phyloP scores from a whole-genome alignment of 495 filamentous ascomycete species.

The Sphaerosporella brunnea region DNA sequence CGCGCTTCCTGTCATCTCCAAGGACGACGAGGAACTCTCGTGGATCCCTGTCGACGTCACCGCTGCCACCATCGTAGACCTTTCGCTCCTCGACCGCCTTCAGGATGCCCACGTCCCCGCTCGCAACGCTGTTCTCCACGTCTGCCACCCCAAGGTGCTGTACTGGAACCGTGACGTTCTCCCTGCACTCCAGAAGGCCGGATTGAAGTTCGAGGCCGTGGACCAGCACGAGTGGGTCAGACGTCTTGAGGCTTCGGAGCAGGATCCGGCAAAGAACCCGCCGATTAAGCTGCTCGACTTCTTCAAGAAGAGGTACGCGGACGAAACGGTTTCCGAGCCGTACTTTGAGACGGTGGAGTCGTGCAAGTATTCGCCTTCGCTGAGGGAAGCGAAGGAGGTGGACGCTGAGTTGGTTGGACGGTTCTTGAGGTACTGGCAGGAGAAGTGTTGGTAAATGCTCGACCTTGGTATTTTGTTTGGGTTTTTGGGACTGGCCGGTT shows the following conservation, averaged over 20 bases:
- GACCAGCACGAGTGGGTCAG: constrained; percentile 32
- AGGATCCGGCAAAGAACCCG: constrained; percentile 29
- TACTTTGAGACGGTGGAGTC: constrained; percentile 15
- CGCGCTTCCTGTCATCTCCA: constrained; percentile 29
- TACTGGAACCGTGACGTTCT: constrained; percentile 35
- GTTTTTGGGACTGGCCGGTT: too few species aligned
- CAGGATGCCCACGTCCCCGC: neutral
- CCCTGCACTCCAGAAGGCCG: constrained; percentile 28
- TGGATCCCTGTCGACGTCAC: constrained; percentile 40
- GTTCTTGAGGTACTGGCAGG: constrained; percentile 18
- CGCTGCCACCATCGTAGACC: constrained; percentile 29
- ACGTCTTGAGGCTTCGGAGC: constrained; percentile 26
- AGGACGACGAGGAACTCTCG: constrained; percentile 32
- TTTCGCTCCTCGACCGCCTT: constrained; percentile 14
- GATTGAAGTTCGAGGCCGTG: constrained; percentile 31
- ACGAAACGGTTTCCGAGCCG: constrained; percentile 5
- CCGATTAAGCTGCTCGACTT: constrained; percentile 35
- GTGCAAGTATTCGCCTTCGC: constrained; percentile 8
- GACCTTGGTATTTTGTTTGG: too few species aligned
- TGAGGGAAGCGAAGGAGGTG: constrained; percentile 6
- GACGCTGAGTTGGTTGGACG: constrained; percentile 10
- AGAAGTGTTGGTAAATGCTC: constrained; percentile 13
- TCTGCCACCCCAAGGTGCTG: constrained; percentile 32
- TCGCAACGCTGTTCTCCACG: constrained; percentile 28
- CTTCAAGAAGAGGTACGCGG: constrained; percentile 29